These are phyloP conservation scores for Eucommia ulmoides DNA, from an alignment of 257 asterid genomes.

Conservation along the genomic window DNA sequence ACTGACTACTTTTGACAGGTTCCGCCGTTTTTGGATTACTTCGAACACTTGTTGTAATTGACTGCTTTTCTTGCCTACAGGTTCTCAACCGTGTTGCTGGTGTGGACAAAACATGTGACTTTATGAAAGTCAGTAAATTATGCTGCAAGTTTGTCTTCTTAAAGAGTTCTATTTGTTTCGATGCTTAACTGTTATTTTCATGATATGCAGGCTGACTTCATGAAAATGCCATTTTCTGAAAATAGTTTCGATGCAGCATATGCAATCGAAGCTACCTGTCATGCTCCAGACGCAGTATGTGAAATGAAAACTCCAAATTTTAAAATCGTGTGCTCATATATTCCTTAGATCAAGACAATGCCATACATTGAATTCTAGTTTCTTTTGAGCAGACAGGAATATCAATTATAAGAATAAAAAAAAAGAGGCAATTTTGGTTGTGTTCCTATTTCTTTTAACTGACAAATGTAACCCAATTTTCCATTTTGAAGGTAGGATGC, in stretches of 20 bases:
- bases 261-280: constrained; percentile 99
- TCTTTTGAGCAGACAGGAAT: no score
- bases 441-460: neutral
- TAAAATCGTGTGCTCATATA: no score
- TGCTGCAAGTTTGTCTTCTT: no score
- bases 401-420: no score
- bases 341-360: no score
- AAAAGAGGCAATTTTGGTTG: no score
- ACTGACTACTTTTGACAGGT: neutral
- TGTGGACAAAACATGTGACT: constrained; percentile 63
- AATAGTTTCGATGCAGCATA: constrained; percentile 82
- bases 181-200: no score
- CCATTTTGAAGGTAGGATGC: constrained; percentile 65
- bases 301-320: constrained; percentile 1
- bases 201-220: constrained; percentile 80
- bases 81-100: constrained; percentile 62
- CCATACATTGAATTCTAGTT: no score
- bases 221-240: constrained; percentile 94
- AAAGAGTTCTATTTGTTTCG: no score
- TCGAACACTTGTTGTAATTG: neutral
- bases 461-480: constrained; percentile 1
- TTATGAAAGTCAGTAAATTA: constrained; percentile 56
- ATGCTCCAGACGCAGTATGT: constrained; percentile 91
- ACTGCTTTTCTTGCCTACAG: constrained; percentile 18
- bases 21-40: neutral